phyloP scores from a whole-genome alignment of 441 rosid species.

The Croton laevigatus region DNA sequence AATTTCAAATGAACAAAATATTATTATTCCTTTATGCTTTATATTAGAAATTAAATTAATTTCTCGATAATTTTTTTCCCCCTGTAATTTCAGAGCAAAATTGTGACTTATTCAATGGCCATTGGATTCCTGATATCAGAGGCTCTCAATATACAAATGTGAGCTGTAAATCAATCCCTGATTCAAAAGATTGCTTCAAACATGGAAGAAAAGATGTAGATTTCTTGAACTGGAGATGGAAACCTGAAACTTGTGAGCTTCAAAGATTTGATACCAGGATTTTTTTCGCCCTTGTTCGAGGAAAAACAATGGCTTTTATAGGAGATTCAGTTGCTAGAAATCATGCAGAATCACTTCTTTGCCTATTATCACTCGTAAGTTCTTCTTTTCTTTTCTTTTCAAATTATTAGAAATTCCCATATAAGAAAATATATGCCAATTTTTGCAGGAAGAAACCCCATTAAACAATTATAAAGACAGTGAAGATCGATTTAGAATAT shows the following conservation, averaged over 20 bases:
- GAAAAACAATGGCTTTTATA: conserved; percentile 70
- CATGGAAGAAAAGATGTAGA: conserved; percentile 62
- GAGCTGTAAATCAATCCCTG: conserved; percentile 64
- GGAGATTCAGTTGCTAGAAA: conserved; percentile 94
- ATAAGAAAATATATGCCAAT: no score
- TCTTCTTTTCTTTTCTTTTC: background rate
- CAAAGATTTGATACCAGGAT: conserved; percentile 55
- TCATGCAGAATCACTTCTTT: conserved; percentile 83
- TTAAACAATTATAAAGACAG: conserved; percentile 42
- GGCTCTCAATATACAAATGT: conserved; percentile 58
- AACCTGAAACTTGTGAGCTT: conserved; percentile 71
- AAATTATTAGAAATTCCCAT: no score
- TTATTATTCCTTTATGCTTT: background rate
- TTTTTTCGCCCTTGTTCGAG: conserved; percentile 54
- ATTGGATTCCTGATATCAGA: conserved; percentile 58
- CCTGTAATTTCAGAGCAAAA: conserved; percentile 16
- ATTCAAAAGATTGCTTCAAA: conserved; percentile 64
- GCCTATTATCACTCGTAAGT: conserved; percentile 69
- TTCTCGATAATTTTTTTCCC: background rate
- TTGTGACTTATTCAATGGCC: conserved; percentile 66
- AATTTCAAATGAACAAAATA: background rate
- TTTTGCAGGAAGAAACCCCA: conserved; percentile 63
- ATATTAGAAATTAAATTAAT: background rate
- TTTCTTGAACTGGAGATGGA: conserved; percentile 88
- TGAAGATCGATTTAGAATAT: conserved; percentile 55